These are phyloP conservation scores for Mollisia scopiformis DNA, from an alignment of 2,329 filamentous ascomycete genomes.

Conservation along the genomic window DNA sequence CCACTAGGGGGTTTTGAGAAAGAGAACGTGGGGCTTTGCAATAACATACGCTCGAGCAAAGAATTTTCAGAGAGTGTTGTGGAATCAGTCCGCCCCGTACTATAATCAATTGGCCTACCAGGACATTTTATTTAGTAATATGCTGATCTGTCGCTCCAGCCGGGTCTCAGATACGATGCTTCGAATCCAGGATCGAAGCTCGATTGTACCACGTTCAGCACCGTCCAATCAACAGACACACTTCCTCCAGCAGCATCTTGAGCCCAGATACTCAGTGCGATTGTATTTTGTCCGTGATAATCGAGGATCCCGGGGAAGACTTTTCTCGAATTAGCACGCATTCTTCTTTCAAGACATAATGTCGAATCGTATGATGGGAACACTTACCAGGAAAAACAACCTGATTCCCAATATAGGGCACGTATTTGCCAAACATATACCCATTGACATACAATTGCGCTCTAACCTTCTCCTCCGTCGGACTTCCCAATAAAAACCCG, in stretches of 20 bases:
- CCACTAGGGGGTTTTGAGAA: too few species aligned
- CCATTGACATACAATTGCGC: conserved; percentile 66
- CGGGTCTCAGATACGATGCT: conserved; percentile 16
- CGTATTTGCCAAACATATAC: conserved; percentile 64
- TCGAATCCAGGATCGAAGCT: conserved; percentile 55
- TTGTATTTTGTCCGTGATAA: conserved; percentile 59
- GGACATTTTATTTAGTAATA: conserved; percentile 4
- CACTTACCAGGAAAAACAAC: conserved; percentile 51
- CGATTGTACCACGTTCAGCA: conserved; percentile 57
- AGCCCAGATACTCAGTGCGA: conserved; percentile 62
- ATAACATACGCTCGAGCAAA: too few species aligned
- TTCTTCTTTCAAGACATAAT: not conserved
- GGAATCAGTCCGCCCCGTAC: too few species aligned
- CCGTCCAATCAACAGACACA: conserved; percentile 47
- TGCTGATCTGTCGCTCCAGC: conserved; percentile 5
- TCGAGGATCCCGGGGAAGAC: conserved; percentile 62
- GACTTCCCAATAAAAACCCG: conserved; percentile 54
- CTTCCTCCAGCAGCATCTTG: conserved; percentile 32
- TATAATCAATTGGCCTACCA: not conserved
- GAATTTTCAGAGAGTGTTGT: not conserved
- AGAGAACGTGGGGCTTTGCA: too few species aligned
- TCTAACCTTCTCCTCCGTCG: conserved; percentile 47
- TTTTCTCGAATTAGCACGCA: not conserved
- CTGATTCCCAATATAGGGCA: conserved; percentile 64
- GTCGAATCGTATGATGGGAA: not conserved